Evolutionary conservation across 2,329 filamentous ascomycete species (phyloP).

Genomic region (Coniochaeta sp.): DNA sequence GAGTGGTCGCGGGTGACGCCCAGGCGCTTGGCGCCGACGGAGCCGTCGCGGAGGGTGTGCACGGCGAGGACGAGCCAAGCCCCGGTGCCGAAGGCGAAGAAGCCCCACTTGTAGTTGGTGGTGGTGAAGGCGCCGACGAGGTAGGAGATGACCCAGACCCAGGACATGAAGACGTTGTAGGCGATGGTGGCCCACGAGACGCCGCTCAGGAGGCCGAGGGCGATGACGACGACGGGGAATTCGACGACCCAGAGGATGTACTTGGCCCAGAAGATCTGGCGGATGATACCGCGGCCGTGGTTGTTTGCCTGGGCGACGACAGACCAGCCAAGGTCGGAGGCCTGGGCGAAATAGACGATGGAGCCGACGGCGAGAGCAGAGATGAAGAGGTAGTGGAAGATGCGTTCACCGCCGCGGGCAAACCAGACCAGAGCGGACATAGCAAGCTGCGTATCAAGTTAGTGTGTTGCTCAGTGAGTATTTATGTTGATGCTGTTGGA

Average conservation of each 20-base stretch:
- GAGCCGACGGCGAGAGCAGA: conserved; percentile 40
- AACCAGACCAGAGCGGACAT: conserved; percentile 32
- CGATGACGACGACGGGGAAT: conserved; percentile 37
- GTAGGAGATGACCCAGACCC: conserved; percentile 45
- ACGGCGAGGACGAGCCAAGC: conserved; percentile 38
- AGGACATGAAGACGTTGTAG: conserved; percentile 40
- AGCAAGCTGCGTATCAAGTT: conserved; percentile 24
- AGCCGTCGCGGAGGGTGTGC: conserved; percentile 32
- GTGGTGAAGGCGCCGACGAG: conserved; percentile 39
- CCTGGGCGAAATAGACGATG: conserved; percentile 44
- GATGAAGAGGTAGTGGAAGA: conserved; percentile 51
- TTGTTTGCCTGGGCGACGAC: conserved; percentile 29
- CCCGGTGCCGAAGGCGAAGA: conserved; percentile 44
- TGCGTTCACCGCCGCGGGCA: conserved; percentile 37
- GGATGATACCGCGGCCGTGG: conserved; percentile 20
- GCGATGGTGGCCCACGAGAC: conserved; percentile 48
- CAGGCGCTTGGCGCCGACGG: conserved; percentile 29
- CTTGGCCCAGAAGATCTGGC: conserved; percentile 49
- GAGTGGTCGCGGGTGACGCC: conserved; percentile 36
- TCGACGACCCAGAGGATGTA: conserved; percentile 48
- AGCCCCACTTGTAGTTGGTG: conserved; percentile 50
- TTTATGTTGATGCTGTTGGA: too few species aligned
- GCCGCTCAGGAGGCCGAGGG: conserved; percentile 42
- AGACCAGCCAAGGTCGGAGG: conserved; percentile 41
- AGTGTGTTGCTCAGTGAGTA: neutral